A percentile compares a stretch with the other conserved stretches of the same genome.
These are phyloP conservation scores for Domatiomyces catenatus DNA, from an alignment of 2,329 filamentous ascomycete genomes.

Conservation along the genomic window DNA sequence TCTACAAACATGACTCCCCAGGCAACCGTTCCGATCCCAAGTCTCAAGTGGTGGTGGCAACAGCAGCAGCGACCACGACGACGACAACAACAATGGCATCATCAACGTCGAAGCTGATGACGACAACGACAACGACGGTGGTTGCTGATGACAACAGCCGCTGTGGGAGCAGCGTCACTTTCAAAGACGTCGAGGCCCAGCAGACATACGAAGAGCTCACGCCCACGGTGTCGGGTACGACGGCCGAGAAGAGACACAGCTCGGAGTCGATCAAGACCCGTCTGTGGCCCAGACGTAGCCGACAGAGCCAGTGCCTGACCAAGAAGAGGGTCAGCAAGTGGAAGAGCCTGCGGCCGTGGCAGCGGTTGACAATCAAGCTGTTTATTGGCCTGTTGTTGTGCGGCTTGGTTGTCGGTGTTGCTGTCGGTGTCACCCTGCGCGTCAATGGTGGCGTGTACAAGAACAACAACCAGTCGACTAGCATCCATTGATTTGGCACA, in stretches of 20 bases:
- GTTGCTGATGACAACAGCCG: neutral
- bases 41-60: too few relatives aligned
- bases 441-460: slow-evolving; percentile 32
- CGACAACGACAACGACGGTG: neutral
- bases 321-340: slow-evolving; percentile 19
- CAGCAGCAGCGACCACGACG: neutral
- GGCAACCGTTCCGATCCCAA: slow-evolving; percentile 18
- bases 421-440: slow-evolving; percentile 29
- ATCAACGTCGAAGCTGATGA: slow-evolving; percentile 8
- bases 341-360: slow-evolving; percentile 20
- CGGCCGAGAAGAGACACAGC: slow-evolving; percentile 14
- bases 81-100: too few relatives aligned
- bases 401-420: slow-evolving; percentile 30
- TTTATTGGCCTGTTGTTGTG: slow-evolving; percentile 28
- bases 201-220: slow-evolving; percentile 11
- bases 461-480: slow-evolving; percentile 20
- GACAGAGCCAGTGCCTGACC: slow-evolving; percentile 19
- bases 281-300: slow-evolving; percentile 1
- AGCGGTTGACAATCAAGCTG: slow-evolving; percentile 26
- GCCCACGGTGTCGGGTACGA: slow-evolving; percentile 1
- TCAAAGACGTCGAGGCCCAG: slow-evolving; percentile 23
- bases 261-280: slow-evolving; percentile 2
- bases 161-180: slow-evolving; percentile 2
- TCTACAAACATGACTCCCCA: slow-evolving; percentile 25
- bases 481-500: neutral